phyloP scores from a whole-genome alignment of 2,329 filamentous ascomycete genomes.

The Gliomastix tumulicola region DNA sequence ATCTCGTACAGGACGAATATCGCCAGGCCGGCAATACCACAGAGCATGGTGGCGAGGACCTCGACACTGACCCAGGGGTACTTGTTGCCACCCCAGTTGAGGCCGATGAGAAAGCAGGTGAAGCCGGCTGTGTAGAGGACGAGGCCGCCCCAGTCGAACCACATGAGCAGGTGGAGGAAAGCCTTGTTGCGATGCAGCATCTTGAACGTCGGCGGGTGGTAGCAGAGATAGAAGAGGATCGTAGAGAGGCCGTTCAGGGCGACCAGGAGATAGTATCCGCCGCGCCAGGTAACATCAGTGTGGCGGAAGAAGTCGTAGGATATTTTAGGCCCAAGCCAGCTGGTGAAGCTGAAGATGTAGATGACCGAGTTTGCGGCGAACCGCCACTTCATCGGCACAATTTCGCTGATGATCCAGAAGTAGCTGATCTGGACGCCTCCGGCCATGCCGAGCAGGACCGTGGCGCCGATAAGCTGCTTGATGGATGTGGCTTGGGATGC shows the following conservation, averaged over 20 bases:
- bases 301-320: conserved; percentile 20
- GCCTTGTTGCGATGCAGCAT: neutral
- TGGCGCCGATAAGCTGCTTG: conserved; percentile 16
- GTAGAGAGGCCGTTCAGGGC: conserved; percentile 18
- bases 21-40: neutral
- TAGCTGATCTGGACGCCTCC: conserved; percentile 30
- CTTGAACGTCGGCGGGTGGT: neutral
- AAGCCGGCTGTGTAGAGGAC: conserved; percentile 14
- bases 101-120: conserved; percentile 14
- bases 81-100: conserved; percentile 9
- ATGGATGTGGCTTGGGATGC: conserved; percentile 27
- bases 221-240: conserved; percentile 14
- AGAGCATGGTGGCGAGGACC: conserved; percentile 9
- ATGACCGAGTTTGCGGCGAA: conserved; percentile 6
- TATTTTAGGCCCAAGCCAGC: conserved; percentile 18
- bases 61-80: conserved; percentile 18
- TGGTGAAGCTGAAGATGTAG: no score
- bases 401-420: conserved; percentile 24
- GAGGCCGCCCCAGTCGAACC: neutral
- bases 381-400: conserved; percentile 26
- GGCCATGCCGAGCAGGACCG: conserved; percentile 16
- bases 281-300: conserved; percentile 16
- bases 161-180: neutral
- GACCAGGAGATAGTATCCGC: conserved; percentile 23
- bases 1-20: neutral